Base-by-base conservation (phyloP, 345 rosid species). In the Schrenkiella parvula region DNA sequence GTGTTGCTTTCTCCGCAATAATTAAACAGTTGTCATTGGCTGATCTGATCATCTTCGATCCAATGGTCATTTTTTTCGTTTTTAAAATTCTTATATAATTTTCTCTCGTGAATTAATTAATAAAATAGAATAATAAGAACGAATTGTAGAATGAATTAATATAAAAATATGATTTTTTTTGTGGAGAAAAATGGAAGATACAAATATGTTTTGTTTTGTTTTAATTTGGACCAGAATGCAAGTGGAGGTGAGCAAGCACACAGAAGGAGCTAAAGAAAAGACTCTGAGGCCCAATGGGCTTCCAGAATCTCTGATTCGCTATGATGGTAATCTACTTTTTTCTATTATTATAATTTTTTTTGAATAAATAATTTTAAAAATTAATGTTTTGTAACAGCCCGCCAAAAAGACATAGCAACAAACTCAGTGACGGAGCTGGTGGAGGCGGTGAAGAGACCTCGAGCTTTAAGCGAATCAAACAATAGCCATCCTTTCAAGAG, bases 201-300 rank as follows among this genome's bases (percentile, higher is more conserved):
- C 4, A 57, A 26, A 37, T 57, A 26, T 66, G 44, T 38, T 57
- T 28, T 66, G 44, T 57, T 57, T 64, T 65, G 42, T 43, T 65
- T 64, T 26, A 13, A 15, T 74, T 64, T 58, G 72, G 46, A 84
- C 47, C 82, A 93, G 98, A 50, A 93, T 93, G 98, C 97, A 76
- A 80, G 96, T 93, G 82, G 98, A 93, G 74, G 98, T 91, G 77
- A 93, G 97, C 87, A 91, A 89, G 81, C 89, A 83, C 23, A 93
- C 98, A 1, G 97, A 93, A 80, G 97, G 98, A 32, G 47, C 84
- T 80, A 91, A 87, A 85, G 98, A 91, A 19, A 93, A 91, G 79
- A 52, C 28, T 67, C 7, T 87, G 26, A 88, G 98, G 22, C 98
- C 98, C 68, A 93, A 91, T 82, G 98, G 98, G 79, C 79, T 93